Conservation (phyloP, 2,329 filamentous ascomycete genomes). For the Xylariales sp. region DNA sequence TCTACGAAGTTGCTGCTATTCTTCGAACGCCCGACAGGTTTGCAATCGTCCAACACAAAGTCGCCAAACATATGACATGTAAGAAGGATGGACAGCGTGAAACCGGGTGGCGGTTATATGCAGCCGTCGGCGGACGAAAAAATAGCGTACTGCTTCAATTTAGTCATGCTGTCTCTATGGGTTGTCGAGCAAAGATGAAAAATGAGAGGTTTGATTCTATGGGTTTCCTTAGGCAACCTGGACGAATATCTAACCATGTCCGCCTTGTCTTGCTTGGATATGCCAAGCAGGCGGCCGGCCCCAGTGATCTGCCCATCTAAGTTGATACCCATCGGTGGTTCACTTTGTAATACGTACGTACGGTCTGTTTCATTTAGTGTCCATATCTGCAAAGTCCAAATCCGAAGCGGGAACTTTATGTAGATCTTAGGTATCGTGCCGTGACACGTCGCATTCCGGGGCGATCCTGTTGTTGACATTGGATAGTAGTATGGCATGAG, state of each 20-base stretch:
- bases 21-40: neutral
- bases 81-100: neutral
- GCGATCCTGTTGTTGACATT: constrained; percentile 23
- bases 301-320: constrained; percentile 1
- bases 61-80: neutral
- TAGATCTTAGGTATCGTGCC: constrained; percentile 28
- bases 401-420: constrained; percentile 21
- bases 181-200: neutral
- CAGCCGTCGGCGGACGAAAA: constrained; percentile 1
- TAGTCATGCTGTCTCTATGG: neutral
- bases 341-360: neutral
- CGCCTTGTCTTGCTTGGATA: neutral
- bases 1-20: neutral
- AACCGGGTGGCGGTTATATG: neutral
- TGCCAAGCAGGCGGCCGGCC: neutral
- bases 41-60: neutral
- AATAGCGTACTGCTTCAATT: neutral
- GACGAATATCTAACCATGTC: neutral
- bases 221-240: neutral
- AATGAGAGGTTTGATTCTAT: neutral
- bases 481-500: neutral
- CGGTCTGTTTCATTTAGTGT: constrained; percentile 10
- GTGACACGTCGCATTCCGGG: constrained; percentile 29
- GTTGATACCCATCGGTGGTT: neutral
- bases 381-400: constrained; percentile 4